A percentile compares a stretch with the other conserved stretches of the same genome.
phyloP scores from a whole-genome alignment of 495 filamentous ascomycete genomes.

The Neurospora sp. region DNA sequence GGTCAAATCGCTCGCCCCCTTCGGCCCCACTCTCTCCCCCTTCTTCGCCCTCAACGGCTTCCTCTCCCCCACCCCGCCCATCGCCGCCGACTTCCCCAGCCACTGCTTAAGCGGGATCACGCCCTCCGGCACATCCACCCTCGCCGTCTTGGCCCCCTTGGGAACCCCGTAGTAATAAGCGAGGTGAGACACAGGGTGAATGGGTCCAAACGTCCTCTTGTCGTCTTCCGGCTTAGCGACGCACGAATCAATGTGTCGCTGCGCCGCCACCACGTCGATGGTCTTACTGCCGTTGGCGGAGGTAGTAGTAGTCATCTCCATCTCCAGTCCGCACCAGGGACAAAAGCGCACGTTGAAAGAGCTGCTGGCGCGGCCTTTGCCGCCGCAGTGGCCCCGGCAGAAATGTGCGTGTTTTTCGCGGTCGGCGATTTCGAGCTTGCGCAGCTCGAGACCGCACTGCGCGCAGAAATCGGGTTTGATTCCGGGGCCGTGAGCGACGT shows the following conservation, averaged over 20 bases:
- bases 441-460: constrained; percentile 4
- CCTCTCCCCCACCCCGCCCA: background rate
- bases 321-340: constrained; percentile 9
- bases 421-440: background rate
- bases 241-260: background rate
- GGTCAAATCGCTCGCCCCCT: background rate
- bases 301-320: background rate
- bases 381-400: constrained; percentile 3
- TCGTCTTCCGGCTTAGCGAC: background rate
- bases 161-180: background rate
- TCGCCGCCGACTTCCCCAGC: background rate
- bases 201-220: background rate
- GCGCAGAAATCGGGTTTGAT: constrained; percentile 1
- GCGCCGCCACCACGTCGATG: background rate
- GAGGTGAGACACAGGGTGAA: background rate
- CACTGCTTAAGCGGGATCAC: background rate
- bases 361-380: background rate
- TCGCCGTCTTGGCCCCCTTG: background rate
- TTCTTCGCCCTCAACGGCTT: background rate
- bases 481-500: background rate
- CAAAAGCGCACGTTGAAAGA: constrained; percentile 1
- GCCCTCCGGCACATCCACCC: background rate
- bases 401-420: constrained; percentile 1
- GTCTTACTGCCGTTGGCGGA: background rate
- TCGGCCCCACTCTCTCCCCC: background rate